phyloP scores from a whole-genome alignment of 2,329 filamentous ascomycete genomes.

The Penicillium sp. region DNA sequence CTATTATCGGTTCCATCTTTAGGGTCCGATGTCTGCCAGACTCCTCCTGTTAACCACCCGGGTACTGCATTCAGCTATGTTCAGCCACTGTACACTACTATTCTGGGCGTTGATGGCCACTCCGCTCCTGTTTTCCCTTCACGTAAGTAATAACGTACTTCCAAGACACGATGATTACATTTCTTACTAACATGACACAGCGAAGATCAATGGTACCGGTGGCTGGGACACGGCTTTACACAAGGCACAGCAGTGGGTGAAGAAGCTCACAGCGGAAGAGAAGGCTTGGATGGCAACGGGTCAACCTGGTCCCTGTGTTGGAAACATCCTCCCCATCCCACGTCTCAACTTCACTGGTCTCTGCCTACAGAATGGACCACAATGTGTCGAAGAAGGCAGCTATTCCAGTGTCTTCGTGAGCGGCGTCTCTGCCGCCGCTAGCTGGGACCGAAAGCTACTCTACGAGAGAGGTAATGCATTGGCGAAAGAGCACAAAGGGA shows the following conservation, averaged over 20 bases:
- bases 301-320: constrained; percentile 29
- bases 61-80: constrained; percentile 18
- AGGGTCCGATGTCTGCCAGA: constrained; percentile 6
- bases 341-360: constrained; percentile 28
- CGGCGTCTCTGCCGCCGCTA: constrained; percentile 67
- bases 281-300: constrained; percentile 21
- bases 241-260: constrained; percentile 36
- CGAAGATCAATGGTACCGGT: constrained; percentile 19
- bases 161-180: not conserved
- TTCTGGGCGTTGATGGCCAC: constrained; percentile 18
- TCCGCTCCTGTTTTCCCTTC: constrained; percentile 20
- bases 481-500: constrained; percentile 50
- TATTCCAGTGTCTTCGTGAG: constrained; percentile 67
- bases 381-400: constrained; percentile 67
- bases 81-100: constrained; percentile 20
- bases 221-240: constrained; percentile 22
- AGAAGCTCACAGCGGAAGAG: constrained; percentile 15
- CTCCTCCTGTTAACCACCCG: constrained; percentile 11
- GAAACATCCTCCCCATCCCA: constrained; percentile 32
- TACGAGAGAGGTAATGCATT: constrained; percentile 55
- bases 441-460: constrained; percentile 58
- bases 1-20: constrained; percentile 4
- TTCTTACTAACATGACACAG: constrained; percentile 5
- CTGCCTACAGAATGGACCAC: constrained; percentile 32
- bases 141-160: constrained; percentile 9